Conservation (phyloP, 192 early-diverging fungal genomes). For the Geranomyces michiganensis region DNA sequence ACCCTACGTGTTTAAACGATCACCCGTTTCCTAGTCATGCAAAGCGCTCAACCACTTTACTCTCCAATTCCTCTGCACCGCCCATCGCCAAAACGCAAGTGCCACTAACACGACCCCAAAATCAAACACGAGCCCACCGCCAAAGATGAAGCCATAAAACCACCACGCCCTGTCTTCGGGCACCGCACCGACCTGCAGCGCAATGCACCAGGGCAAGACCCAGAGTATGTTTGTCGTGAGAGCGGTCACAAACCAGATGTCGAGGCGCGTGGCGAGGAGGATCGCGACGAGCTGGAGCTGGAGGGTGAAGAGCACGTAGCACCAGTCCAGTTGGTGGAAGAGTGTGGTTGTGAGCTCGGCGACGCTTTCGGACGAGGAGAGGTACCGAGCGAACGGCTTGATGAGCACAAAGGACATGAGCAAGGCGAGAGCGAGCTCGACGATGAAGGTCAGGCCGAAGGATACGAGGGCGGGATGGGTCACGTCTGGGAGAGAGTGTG, state of each 20-base stretch:
- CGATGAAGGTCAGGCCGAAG: not conserved
- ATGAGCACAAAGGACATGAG: conserved; percentile 21
- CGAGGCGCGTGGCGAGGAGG: conserved; percentile 32
- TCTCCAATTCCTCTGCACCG: conserved; percentile 7
- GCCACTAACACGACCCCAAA: conserved; percentile 9
- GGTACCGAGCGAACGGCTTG: conserved; percentile 28
- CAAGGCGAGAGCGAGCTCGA: conserved; percentile 14
- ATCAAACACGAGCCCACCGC: conserved; percentile 29
- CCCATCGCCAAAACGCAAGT: conserved; percentile 28
- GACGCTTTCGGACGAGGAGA: conserved; percentile 5
- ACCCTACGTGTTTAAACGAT: too few relatives aligned
- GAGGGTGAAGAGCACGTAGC: conserved; percentile 30
- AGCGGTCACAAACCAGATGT: conserved; percentile 32
- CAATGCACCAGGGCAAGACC: conserved; percentile 41
- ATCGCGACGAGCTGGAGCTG: conserved; percentile 20
- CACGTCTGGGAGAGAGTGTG: not conserved
- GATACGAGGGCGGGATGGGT: conserved; percentile 3
- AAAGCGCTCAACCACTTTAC: conserved; percentile 3
- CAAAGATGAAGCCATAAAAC: conserved; percentile 36
- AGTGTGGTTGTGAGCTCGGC: conserved; percentile 25
- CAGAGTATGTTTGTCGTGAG: conserved; percentile 28
- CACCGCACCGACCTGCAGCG: not conserved
- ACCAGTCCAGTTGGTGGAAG: conserved; percentile 33
- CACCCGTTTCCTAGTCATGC: conserved; percentile 14
- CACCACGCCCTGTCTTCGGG: conserved; percentile 26